Percentiles rank a stretch among this genome's conserved stretches.
These are phyloP conservation scores for Vaccinium macrocarpon DNA, from an alignment of 148 eudicot genomes.

Conservation along the genomic window DNA sequence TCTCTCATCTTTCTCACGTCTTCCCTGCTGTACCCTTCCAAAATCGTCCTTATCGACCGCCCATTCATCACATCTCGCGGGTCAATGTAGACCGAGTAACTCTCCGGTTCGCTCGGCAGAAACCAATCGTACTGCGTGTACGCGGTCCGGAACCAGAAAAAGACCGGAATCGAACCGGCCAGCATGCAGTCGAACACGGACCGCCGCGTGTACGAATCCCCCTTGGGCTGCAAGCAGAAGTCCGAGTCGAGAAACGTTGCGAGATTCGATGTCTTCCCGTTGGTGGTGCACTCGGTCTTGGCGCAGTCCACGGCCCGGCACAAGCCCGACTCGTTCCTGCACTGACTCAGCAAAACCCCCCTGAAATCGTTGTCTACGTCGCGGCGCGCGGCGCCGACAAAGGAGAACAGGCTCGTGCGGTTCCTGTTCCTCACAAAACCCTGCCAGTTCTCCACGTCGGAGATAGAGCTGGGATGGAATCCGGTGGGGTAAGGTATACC, in stretches of 20 bases:
- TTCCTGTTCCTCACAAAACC: slow-evolving; percentile 24
- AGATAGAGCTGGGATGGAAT: slow-evolving; percentile 59
- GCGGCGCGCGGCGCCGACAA: slow-evolving; percentile 36
- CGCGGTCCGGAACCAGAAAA: slow-evolving; percentile 40
- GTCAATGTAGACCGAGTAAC: slow-evolving; percentile 54
- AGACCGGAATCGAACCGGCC: slow-evolving; percentile 58
- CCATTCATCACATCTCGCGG: slow-evolving; percentile 34
- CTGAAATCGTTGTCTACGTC: slow-evolving; percentile 36
- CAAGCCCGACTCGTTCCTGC: slow-evolving; percentile 33
- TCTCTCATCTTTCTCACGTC: slow-evolving; percentile 42
- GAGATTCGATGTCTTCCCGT: slow-evolving; percentile 29
- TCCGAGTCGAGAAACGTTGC: slow-evolving; percentile 34
- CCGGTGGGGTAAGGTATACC: slow-evolving; percentile 82
- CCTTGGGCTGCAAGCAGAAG: slow-evolving; percentile 60
- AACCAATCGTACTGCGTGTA: slow-evolving; percentile 32
- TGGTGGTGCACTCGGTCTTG: slow-evolving; percentile 35
- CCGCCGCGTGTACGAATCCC: slow-evolving; percentile 51
- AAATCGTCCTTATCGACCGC: slow-evolving; percentile 32
- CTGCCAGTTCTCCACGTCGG: slow-evolving; percentile 58
- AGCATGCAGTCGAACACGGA: slow-evolving; percentile 55
- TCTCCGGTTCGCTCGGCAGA: slow-evolving; percentile 45
- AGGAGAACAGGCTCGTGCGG: slow-evolving; percentile 20
- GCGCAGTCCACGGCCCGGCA: slow-evolving; percentile 55
- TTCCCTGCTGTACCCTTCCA: slow-evolving; percentile 33
- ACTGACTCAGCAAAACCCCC: slow-evolving; percentile 24